These are phyloP conservation scores for Plasmodium gonderi DNA, from an alignment of 169 alveolate genomes.

Conservation along the genomic window DNA sequence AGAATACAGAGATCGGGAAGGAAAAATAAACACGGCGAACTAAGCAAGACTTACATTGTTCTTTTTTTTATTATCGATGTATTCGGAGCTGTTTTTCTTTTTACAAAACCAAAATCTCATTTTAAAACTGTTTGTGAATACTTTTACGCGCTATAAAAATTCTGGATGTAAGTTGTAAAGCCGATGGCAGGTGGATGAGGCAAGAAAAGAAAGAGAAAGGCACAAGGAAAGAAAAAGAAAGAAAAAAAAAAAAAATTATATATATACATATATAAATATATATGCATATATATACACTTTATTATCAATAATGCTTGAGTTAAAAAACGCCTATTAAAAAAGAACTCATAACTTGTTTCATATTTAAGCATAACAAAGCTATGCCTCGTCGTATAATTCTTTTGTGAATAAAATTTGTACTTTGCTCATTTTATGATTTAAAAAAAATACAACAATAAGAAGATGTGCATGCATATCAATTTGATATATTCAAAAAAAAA, in stretches of 20 bases:
- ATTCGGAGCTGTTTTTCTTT: conserved; percentile 69
- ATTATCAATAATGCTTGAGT: background rate
- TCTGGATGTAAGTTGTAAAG: background rate
- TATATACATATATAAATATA: background rate
- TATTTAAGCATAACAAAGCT: background rate
- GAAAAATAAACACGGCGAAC: background rate
- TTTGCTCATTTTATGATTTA: background rate
- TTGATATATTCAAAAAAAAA: background rate
- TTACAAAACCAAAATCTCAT: conserved; percentile 74
- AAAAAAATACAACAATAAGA: background rate
- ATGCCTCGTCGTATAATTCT: conserved; percentile 7
- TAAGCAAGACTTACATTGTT: conserved; percentile 40
- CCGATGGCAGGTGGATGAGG: background rate
- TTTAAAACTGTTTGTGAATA: conserved; percentile 17
- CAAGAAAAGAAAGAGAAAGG: background rate
- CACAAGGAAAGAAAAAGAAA: background rate
- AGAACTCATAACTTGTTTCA: background rate
- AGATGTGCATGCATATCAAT: background rate
- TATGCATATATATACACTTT: background rate
- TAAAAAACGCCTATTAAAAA: conserved; percentile 6
- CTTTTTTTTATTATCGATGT: conserved; percentile 29
- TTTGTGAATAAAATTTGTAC: conserved; percentile 13
- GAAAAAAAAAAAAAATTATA: conserved; percentile 1
- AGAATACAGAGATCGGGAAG: background rate
- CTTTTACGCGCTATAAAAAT: background rate